Evolutionary conservation across 2,329 filamentous ascomycete genomes (phyloP).

Genomic region (Beauveria asiatica): DNA sequence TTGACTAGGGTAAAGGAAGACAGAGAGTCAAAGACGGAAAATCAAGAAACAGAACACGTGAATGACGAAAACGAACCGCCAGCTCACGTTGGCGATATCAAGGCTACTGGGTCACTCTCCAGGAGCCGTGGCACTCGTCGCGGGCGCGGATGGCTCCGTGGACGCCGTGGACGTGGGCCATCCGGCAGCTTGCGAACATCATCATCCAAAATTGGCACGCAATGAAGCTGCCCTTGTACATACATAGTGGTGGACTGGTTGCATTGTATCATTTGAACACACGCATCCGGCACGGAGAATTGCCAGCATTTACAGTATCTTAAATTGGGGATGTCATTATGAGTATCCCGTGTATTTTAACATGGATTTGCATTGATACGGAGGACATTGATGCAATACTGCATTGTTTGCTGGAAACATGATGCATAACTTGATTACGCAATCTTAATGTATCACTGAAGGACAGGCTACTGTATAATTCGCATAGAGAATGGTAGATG

Average conservation of each 20-base stretch:
- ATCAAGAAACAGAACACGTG: not conserved
- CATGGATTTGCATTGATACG: not conserved
- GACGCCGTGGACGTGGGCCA: slow-evolving; percentile 5
- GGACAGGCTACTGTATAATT: not conserved
- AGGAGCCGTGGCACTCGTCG: not conserved
- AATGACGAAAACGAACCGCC: slow-evolving; percentile 10
- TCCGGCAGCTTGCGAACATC: not conserved
- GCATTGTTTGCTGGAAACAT: not conserved
- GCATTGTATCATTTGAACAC: not conserved
- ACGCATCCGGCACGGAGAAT: not conserved
- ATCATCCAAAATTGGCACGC: not conserved
- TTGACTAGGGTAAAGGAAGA: not conserved
- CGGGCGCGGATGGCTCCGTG: slow-evolving; percentile 10
- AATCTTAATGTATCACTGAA: not conserved
- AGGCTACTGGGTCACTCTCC: not conserved
- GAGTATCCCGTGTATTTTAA: not conserved
- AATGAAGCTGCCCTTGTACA: not conserved
- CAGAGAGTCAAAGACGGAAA: not conserved
- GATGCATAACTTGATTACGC: not conserved
- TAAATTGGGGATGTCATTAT: not conserved
- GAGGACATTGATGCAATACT: not conserved
- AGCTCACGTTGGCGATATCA: not conserved
- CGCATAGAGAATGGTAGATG: not conserved
- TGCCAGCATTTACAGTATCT: not conserved
- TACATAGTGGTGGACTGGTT: not conserved